A percentile compares a stretch with the other conserved stretches of the same genome.
phyloP scores from a whole-genome alignment of 176 grass and related monocot species.

The Cenchrus purpureus region DNA sequence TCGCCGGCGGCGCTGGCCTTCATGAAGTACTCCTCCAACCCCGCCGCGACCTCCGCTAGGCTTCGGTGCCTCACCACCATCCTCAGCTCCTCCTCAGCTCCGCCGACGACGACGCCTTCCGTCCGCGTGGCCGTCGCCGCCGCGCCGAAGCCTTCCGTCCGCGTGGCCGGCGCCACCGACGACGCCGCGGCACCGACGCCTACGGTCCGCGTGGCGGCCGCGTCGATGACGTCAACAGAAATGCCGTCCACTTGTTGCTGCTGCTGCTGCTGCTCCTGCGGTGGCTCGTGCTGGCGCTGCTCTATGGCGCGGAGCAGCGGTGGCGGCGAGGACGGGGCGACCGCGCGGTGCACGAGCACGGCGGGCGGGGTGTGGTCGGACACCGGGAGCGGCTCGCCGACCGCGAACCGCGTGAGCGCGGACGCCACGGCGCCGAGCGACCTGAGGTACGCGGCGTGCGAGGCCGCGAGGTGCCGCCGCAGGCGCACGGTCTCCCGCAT shows the following conservation, averaged over 20 bases:
- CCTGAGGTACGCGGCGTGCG: slow-evolving; percentile 75
- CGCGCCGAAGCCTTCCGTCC: neutral
- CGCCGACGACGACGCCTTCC: neutral
- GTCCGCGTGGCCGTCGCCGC: neutral
- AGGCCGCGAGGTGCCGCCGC: slow-evolving; percentile 63
- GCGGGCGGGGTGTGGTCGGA: slow-evolving; percentile 72
- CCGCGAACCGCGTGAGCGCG: slow-evolving; percentile 70
- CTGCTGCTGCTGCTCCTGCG: slow-evolving; percentile 10
- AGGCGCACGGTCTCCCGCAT: slow-evolving; percentile 52
- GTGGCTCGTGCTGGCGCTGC: slow-evolving; percentile 21
- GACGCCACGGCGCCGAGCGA: slow-evolving; percentile 64
- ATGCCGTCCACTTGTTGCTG: neutral
- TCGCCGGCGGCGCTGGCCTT: slow-evolving; percentile 63
- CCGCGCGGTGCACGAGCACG: slow-evolving; percentile 56
- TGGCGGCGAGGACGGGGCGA: slow-evolving; percentile 28
- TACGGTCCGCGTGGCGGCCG: neutral
- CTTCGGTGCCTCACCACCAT: slow-evolving; percentile 64
- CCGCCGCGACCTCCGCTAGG: slow-evolving; percentile 77
- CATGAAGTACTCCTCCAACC: slow-evolving; percentile 72
- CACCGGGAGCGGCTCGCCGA: slow-evolving; percentile 75
- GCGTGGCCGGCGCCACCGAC: neutral
- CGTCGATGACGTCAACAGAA: neutral
- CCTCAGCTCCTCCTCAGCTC: slow-evolving; percentile 39
- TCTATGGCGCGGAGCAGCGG: slow-evolving; percentile 47
- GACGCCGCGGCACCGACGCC: neutral